phyloP scores from a whole-genome alignment of 2,329 filamentous ascomycete species.

The Aschersonia sp. region DNA sequence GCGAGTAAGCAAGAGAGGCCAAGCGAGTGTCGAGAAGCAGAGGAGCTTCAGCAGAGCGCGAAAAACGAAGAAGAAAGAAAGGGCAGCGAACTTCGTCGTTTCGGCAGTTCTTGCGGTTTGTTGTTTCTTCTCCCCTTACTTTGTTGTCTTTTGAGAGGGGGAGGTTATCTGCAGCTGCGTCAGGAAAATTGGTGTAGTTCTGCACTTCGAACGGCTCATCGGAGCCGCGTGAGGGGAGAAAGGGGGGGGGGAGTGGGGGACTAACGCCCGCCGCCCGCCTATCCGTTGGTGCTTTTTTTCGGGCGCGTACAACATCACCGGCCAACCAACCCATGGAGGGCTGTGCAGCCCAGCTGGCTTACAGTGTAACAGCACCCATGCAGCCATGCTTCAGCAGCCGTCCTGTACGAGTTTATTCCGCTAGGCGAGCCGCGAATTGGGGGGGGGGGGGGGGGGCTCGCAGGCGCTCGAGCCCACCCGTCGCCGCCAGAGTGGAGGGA shows the following conservation, averaged over 20 bases:
- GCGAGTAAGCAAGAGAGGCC: not conserved
- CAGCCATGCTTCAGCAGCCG: not conserved
- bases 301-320: not conserved
- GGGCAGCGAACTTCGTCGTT: not conserved
- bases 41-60: constrained; percentile 5
- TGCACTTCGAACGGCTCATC: not conserved
- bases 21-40: constrained; percentile 6
- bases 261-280: too few species aligned
- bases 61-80: constrained; percentile 2
- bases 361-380: not conserved
- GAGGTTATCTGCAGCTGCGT: not conserved
- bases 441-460: too few species aligned
- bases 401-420: not conserved
- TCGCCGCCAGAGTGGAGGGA: not conserved
- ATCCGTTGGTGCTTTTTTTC: too few species aligned
- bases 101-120: not conserved
- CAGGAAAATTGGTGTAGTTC: not conserved
- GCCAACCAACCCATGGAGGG: not conserved
- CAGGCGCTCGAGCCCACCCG: not conserved
- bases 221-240: not conserved
- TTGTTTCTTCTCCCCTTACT: not conserved
- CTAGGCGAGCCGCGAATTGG: not conserved
- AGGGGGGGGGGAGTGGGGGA: not conserved
- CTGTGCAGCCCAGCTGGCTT: not conserved
- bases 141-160: not conserved